phyloP scores from a whole-genome alignment of 2,329 filamentous ascomycete genomes.

The Aspergillus fumigatiaffinis region DNA sequence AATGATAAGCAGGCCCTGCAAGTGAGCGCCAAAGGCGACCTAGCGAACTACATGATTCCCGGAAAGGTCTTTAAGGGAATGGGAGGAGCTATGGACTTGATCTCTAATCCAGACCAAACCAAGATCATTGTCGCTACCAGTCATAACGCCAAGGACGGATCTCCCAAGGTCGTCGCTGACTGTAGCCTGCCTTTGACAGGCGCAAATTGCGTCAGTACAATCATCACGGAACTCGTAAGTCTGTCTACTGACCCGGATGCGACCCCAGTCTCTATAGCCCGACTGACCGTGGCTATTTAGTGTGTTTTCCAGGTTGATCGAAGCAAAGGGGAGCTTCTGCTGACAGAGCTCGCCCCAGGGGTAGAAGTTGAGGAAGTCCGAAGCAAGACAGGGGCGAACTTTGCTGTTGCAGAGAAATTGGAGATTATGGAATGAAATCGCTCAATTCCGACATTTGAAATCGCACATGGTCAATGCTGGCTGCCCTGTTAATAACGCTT shows the following conservation, averaged over 20 bases:
- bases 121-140: slow-evolving; percentile 70
- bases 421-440: slow-evolving; percentile 45
- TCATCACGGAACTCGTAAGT: slow-evolving; percentile 69
- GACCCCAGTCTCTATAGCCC: neutral
- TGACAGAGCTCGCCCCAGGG: slow-evolving; percentile 68
- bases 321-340: slow-evolving; percentile 38
- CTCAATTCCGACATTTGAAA: neutral
- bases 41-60: slow-evolving; percentile 88
- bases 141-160: slow-evolving; percentile 66
- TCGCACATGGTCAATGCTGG: neutral
- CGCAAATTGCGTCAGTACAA: slow-evolving; percentile 63
- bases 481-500: too few species aligned
- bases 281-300: slow-evolving; percentile 45
- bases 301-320: slow-evolving; percentile 72
- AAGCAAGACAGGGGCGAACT: slow-evolving; percentile 67
- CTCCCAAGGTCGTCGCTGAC: slow-evolving; percentile 61
- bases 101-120: slow-evolving; percentile 66
- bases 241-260: slow-evolving; percentile 24
- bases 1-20: slow-evolving; percentile 56
- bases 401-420: slow-evolving; percentile 58
- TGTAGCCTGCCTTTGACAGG: slow-evolving; percentile 65
- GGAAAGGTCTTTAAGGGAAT: slow-evolving; percentile 85
- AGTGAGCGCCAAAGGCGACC: slow-evolving; percentile 71
- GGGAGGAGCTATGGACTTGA: slow-evolving; percentile 73
- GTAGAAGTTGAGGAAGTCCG: slow-evolving; percentile 65